Base-by-base conservation (phyloP, 805 yeast species). In the Sungouiella blattae region DNA sequence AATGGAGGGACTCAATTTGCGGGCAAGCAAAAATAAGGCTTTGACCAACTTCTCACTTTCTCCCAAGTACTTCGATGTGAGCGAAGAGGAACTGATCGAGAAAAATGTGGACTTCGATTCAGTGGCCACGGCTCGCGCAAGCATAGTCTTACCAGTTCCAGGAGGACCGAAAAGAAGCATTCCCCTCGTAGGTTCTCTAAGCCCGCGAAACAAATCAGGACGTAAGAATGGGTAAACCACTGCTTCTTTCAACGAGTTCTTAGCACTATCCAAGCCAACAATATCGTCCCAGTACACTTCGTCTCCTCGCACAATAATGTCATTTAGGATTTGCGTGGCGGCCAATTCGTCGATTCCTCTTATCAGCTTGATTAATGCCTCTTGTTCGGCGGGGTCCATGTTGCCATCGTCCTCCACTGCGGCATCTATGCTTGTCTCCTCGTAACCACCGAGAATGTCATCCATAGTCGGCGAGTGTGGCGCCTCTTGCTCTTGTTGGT, bases 71-170 rank as follows among this genome's bases (percentile, higher is more conserved):
- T 84, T 84, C 12, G 96, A 87, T 2, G 96, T 84, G 43, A 91
- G 69, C 4, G 94, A 83, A 1, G 96, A 86, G 2, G 96, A 94
- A 46, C 91, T 82, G 21, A 91, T 88, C 16, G 93, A 79, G 59
- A 91, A 91, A 55, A 91, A 91, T 0, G 96, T 89, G 0, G 96
- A 87, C 40, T 83, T 81, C 6, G 96, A 83, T 64, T 93, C 98
- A 2, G 94, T 86, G 2, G 97, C 98, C 3, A 93, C 97, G 0
- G 98, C 96, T 44, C 96, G 71, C 0, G 97, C 97, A 47, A 91
- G 73, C 98, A 91, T 89, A 1, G 97, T 89, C 55, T 93, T 91
- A 37, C 98, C 98, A 0, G 98, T 91, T n/a, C 98, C 98, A 0
- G 98, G 97, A 2, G 98, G 98, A 0, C 98, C 98, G 66, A 88